A percentile compares a stretch with the other conserved stretches of the same genome.
Evolutionary conservation across 139 green algal species (phyloP).

Genomic region (Chloropicon primus): DNA sequence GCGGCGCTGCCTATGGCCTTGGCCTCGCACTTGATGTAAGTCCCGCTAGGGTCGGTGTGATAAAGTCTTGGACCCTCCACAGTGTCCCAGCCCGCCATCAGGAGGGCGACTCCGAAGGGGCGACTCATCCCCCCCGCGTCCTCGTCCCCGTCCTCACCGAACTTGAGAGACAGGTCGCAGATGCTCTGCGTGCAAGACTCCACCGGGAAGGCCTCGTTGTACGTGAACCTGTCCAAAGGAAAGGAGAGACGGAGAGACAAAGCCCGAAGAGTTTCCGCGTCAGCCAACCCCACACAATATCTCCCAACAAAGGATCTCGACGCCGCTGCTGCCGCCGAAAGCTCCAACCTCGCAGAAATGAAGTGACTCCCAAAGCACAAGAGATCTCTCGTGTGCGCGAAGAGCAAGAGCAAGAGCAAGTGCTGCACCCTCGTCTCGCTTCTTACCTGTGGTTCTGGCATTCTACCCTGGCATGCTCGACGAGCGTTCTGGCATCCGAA

Average conservation of each 20-base stretch:
- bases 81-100: constrained; percentile 86
- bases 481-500: constrained; percentile 87
- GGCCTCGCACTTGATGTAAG: constrained; percentile 75
- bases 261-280: too few species aligned
- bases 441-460: constrained; percentile 27
- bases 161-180: constrained; percentile 87
- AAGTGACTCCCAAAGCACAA: too few species aligned
- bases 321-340: too few species aligned
- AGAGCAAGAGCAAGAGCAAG: too few species aligned
- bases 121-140: constrained; percentile 78
- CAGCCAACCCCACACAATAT: too few species aligned
- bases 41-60: constrained; percentile 91
- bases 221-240: constrained; percentile 93
- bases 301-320: too few species aligned
- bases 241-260: background rate
- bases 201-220: constrained; percentile 94
- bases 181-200: constrained; percentile 81
- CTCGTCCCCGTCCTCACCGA: constrained; percentile 82
- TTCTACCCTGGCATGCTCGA: constrained; percentile 90
- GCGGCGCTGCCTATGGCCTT: constrained; percentile 89
- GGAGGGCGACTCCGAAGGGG: constrained; percentile 93
- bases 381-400: too few species aligned
- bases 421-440: background rate
- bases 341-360: too few species aligned
- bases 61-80: constrained; percentile 34